phyloP scores from a whole-genome alignment of 2,329 filamentous ascomycete species.

The Penicillium hesseltinei region DNA sequence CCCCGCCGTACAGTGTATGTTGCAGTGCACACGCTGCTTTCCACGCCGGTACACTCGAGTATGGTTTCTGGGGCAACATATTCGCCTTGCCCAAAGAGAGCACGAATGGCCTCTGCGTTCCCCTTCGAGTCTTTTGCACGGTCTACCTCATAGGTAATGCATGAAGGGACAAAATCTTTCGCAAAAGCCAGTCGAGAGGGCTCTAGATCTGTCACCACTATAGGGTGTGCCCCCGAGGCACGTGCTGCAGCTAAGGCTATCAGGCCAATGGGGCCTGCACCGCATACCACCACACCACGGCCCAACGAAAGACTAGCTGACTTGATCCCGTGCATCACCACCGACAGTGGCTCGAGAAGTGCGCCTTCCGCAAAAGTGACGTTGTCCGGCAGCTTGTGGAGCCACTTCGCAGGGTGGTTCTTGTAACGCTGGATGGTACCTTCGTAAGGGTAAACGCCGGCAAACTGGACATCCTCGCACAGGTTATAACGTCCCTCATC shows the following conservation, averaged over 20 bases:
- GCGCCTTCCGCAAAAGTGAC: conserved; percentile 60
- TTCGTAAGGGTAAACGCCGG: conserved; percentile 60
- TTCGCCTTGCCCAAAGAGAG: conserved; percentile 55
- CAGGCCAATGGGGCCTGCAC: conserved; percentile 64
- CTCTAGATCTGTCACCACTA: conserved; percentile 65
- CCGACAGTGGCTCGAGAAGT: conserved; percentile 63
- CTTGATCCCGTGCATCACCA: conserved; percentile 61
- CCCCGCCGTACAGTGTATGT: conserved; percentile 57
- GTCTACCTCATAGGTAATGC: conserved; percentile 55
- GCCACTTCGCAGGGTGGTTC: conserved; percentile 60
- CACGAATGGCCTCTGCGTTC: conserved; percentile 54
- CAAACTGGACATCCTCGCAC: conserved; percentile 61
- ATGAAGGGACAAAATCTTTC: conserved; percentile 55
- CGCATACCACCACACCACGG: conserved; percentile 56
- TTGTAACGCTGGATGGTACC: conserved; percentile 63
- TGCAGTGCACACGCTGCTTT: conserved; percentile 61
- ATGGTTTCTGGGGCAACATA: conserved; percentile 59
- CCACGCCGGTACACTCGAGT: conserved; percentile 65
- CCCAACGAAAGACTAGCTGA: conserved; percentile 55
- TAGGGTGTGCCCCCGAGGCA: conserved; percentile 61
- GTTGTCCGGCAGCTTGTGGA: conserved; percentile 55
- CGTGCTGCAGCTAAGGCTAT: conserved; percentile 57
- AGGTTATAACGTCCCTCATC: conserved; percentile 62
- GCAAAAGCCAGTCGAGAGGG: conserved; percentile 57
- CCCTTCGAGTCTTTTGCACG: conserved; percentile 45